A percentile compares a stretch with the other conserved stretches of the same genome.
These are phyloP conservation scores for Colletotrichum chrysophilum DNA, from an alignment of 2,329 filamentous ascomycete species.

Conservation along the genomic window DNA sequence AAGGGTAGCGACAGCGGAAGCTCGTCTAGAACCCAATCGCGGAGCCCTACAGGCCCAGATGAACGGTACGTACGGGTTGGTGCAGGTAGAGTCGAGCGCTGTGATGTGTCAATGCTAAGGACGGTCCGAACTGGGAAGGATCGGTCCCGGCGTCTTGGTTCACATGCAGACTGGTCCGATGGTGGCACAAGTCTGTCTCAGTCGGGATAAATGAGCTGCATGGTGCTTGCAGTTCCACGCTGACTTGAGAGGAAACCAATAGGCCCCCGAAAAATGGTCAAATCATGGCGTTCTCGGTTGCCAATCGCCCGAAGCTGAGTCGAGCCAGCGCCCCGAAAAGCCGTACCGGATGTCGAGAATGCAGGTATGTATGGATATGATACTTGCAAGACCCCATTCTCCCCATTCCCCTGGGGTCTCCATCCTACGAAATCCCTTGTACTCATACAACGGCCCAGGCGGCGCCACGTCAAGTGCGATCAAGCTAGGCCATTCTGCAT, in stretches of 20 bases:
- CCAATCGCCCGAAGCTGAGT: background rate
- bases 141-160: background rate
- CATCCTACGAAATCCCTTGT: background rate
- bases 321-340: constrained; percentile 6
- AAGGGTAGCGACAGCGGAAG: background rate
- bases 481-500: constrained; percentile 43
- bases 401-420: background rate
- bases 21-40: background rate
- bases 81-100: background rate
- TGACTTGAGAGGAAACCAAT: background rate
- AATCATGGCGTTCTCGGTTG: constrained; percentile 1
- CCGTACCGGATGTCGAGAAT: constrained; percentile 16
- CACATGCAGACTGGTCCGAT: background rate
- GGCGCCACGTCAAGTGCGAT: constrained; percentile 50
- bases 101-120: background rate
- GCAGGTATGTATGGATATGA: constrained; percentile 5
- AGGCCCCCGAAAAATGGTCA: background rate
- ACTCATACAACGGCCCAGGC: background rate
- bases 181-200: background rate
- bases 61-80: background rate
- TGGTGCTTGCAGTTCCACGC: background rate
- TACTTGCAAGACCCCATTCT: background rate
- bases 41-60: background rate
- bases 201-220: background rate
- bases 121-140: background rate